A percentile compares a stretch with the other conserved stretches of the same genome.
These are phyloP conservation scores for Symbiodinium pilosum DNA, from an alignment of 73 alveolate species.

Conservation along the genomic window DNA sequence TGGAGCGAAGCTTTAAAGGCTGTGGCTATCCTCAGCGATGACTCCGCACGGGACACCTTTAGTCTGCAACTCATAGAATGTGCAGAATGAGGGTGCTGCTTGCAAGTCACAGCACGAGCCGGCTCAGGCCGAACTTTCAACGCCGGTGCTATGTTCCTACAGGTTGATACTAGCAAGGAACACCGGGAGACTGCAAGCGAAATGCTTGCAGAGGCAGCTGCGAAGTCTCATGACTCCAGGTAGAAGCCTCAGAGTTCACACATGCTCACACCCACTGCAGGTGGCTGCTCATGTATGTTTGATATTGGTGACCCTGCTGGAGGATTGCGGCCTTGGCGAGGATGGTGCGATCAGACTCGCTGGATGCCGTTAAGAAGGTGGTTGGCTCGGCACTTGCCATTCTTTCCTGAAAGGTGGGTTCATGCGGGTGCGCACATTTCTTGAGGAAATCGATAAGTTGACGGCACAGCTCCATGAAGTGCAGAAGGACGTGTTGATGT, in stretches of 20 bases:
- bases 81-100: neutral
- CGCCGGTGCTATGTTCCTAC: slow-evolving; percentile 72
- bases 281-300: no score
- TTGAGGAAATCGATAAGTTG: neutral
- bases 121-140: slow-evolving; percentile 61
- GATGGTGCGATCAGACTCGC: slow-evolving; percentile 40
- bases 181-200: slow-evolving; percentile 19
- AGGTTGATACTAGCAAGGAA: slow-evolving; percentile 2
- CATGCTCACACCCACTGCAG: no score
- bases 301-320: neutral
- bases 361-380: slow-evolving; percentile 60
- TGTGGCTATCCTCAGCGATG: slow-evolving; percentile 46
- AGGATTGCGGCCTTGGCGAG: slow-evolving; percentile 53
- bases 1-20: no score
- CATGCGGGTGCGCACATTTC: no score
- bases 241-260: neutral
- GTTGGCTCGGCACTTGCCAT: neutral
- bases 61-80: neutral
- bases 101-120: neutral
- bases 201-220: slow-evolving; percentile 35
- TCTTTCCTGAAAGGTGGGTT: neutral
- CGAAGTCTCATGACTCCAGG: slow-evolving; percentile 60
- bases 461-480: neutral
- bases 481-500: neutral
- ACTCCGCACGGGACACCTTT: slow-evolving; percentile 83